phyloP scores from a whole-genome alignment of 2,329 filamentous ascomycete species.

The Acrocalymma vagum region DNA sequence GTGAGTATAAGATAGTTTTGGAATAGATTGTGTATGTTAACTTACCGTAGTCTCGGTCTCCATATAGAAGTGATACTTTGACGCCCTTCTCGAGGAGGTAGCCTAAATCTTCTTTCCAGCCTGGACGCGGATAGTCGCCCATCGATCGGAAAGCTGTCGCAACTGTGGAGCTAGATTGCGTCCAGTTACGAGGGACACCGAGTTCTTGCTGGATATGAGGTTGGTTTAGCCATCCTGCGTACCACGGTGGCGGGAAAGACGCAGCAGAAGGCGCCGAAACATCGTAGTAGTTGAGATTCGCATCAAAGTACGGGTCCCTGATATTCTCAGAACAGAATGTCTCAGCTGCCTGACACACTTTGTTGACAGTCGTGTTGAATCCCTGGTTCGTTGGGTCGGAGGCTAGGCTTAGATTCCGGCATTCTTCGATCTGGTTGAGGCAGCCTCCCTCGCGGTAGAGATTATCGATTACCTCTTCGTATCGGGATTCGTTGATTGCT shows the following conservation, averaged over 20 bases:
- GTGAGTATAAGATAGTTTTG: too few species aligned
- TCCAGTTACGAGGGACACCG: conserved; percentile 69
- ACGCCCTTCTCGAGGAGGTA: conserved; percentile 61
- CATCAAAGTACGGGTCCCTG: conserved; percentile 54
- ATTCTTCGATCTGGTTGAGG: conserved; percentile 62
- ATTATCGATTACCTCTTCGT: conserved; percentile 55
- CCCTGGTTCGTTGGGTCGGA: conserved; percentile 60
- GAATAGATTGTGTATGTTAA: too few species aligned
- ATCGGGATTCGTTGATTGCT: conserved; percentile 58
- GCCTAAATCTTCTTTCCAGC: conserved; percentile 57
- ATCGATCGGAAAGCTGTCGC: conserved; percentile 56
- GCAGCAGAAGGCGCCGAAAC: conserved; percentile 61
- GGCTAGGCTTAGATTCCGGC: conserved; percentile 55
- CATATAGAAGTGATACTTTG: conserved; percentile 42
- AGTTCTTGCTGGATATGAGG: conserved; percentile 65
- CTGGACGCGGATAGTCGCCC: conserved; percentile 59
- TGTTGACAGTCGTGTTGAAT: conserved; percentile 47
- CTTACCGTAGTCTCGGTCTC: conserved; percentile 46
- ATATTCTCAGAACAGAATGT: conserved; percentile 56
- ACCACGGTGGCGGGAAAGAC: conserved; percentile 50
- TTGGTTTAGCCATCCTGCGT: conserved; percentile 65
- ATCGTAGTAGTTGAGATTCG: conserved; percentile 65
- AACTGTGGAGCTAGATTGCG: conserved; percentile 52
- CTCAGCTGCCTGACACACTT: conserved; percentile 54
- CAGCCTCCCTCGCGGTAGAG: conserved; percentile 60